Evolutionary conservation across 108 stramenopile species (phyloP), one percentile per base, ranked within the genome.

Genomic region (Stephanodiscus triporus): DNA sequence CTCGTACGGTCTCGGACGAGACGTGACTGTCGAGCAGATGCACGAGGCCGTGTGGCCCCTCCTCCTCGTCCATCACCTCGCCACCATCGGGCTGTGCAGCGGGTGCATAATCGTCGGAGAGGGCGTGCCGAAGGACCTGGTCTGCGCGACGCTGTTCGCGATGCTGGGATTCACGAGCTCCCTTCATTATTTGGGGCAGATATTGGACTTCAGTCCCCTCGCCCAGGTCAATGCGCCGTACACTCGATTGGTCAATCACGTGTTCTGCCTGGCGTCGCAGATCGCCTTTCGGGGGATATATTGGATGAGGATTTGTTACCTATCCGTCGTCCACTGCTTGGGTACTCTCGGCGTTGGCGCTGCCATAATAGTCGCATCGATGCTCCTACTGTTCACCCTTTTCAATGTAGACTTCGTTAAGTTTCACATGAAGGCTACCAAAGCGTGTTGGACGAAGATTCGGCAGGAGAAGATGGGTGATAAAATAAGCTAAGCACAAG

Each of bases 21-120:
- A 79, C 38, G 67, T 75, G 23, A 58, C 78, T 7, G 45, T 79
- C 9, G 78, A 79, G 45, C 78, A 79, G 27, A 79, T 79, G 78
- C 73, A 79, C 32, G 19, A 17, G 29, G 49, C 66, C 9, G 78
- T 79, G 3, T 79, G 78, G 78, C 66, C 72, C 11, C 38, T 79
- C 9, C 58, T 79, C 2, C 56, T 79, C 10, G 19, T 63, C 24
- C 78, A 79, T 50, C 78, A 79, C 40, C 22, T 75, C 1, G 66
- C 67, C 13, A 51, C 78, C 32, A 43, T 75, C 68, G 40, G 53
- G 6, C 34, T 79, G 1, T 68, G 73, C 51, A 34, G 66, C 51
- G 66, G 43, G 11, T 79, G 78, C 51, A 68, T 79, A 49, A 16
- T 63, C 34, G 17, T 68, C 14, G 73, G 59, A 10, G 73, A 75